phyloP scores from a whole-genome alignment of 148 eudicot species.

The Suaeda aralocaspica region DNA sequence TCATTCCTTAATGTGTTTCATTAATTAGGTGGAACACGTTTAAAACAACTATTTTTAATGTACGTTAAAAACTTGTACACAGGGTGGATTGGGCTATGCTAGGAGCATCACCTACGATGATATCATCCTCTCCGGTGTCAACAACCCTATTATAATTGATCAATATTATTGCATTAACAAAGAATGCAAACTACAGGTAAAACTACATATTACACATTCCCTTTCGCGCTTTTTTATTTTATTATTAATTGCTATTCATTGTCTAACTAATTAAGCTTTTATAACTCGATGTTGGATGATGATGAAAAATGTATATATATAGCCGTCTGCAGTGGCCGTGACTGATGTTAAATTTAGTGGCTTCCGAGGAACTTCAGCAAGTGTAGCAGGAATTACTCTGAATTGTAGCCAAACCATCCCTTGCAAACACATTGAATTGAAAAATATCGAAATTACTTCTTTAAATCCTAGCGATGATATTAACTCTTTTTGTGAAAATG shows the following conservation, averaged over 20 bases:
- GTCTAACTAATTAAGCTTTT: too few relatives aligned
- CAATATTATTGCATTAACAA: slow-evolving; percentile 32
- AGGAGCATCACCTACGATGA: slow-evolving; percentile 35
- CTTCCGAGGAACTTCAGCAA: slow-evolving; percentile 15
- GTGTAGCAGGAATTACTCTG: slow-evolving; percentile 9
- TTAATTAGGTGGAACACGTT: not conserved
- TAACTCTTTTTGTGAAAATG: slow-evolving; percentile 6
- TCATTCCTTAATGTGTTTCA: too few relatives aligned
- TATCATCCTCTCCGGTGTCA: slow-evolving; percentile 27
- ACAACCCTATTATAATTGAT: slow-evolving; percentile 48
- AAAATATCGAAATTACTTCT: not conserved
- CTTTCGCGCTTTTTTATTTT: too few relatives aligned
- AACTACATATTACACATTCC: not conserved
- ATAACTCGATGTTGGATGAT: not conserved
- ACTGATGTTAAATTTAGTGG: slow-evolving; percentile 8
- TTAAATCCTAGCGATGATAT: not conserved
- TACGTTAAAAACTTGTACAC: not conserved
- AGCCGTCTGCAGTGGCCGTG: slow-evolving; percentile 13
- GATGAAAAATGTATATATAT: not conserved
- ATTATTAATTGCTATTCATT: too few relatives aligned
- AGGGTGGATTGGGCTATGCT: slow-evolving; percentile 57
- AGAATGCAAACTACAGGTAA: not conserved
- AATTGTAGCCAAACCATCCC: slow-evolving; percentile 15
- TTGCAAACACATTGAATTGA: slow-evolving; percentile 1
- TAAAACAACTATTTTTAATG: not conserved